A percentile compares a stretch with the other conserved stretches of the same genome.
These are phyloP conservation scores for Bretschneidera sinensis DNA, from an alignment of 345 rosid species.

Conservation along the genomic window DNA sequence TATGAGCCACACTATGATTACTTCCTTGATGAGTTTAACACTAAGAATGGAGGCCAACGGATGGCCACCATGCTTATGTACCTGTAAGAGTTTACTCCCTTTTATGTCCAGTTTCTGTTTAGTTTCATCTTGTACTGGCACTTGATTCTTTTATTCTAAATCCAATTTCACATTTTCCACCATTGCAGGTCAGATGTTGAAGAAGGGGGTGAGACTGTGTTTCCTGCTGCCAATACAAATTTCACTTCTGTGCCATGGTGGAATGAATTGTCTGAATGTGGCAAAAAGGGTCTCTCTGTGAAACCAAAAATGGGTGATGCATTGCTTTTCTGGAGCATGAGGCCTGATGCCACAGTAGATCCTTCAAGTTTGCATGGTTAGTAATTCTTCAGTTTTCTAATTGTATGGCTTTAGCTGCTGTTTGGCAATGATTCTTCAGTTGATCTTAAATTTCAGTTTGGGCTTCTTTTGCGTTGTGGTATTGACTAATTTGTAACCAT, in stretches of 20 bases:
- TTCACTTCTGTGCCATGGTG: slow-evolving; percentile 66
- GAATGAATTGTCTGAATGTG: slow-evolving; percentile 86
- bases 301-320: slow-evolving; percentile 91
- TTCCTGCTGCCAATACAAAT: slow-evolving; percentile 68
- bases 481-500: neutral
- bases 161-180: slow-evolving; percentile 6
- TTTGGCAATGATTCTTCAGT: slow-evolving; percentile 11
- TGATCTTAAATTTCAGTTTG: slow-evolving; percentile 5
- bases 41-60: slow-evolving; percentile 86
- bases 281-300: slow-evolving; percentile 60
- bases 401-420: neutral
- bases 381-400: slow-evolving; percentile 10
- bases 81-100: slow-evolving; percentile 40
- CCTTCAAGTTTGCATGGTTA: slow-evolving; percentile 87
- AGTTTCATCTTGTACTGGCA: neutral
- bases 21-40: slow-evolving; percentile 85
- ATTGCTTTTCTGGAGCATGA: slow-evolving; percentile 88
- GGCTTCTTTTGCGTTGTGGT: neutral
- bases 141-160: slow-evolving; percentile 11
- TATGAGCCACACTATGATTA: slow-evolving; percentile 87
- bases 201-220: slow-evolving; percentile 96
- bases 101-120: neutral
- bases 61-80: slow-evolving; percentile 93
- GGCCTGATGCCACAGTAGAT: slow-evolving; percentile 81
- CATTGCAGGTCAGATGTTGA: slow-evolving; percentile 83